Base-by-base conservation (phyloP, 176 grass and related monocot species). In the Eleusine indica region DNA sequence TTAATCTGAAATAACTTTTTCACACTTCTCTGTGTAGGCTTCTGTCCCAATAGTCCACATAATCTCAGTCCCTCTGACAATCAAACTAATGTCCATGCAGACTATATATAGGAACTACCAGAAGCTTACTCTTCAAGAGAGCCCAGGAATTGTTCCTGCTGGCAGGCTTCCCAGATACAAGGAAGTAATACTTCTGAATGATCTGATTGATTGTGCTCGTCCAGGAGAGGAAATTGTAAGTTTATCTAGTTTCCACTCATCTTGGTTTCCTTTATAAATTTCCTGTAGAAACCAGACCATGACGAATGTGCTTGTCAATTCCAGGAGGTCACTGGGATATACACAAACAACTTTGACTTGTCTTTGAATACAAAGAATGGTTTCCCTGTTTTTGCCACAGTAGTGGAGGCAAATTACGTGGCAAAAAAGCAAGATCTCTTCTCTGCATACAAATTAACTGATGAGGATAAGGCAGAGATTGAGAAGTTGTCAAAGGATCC, bases 141-240 rank as follows among this genome's bases (percentile, higher is more conserved):
- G 96, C 78, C 93, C 93, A 75, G 93, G 96, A 86, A 99, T 95
- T 90, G 93, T 99, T 42, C 96, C 96, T 85, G 89, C 93, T 94
- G 93, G 96, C 35, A 90, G 96, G 77, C 91, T 96, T 80, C 96
- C 96, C n/a, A 99, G 96, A 90, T 92, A 96, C 86, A 99, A 99
- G 84, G 96, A 99, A 96, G 96, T 99, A 14, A 99, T 99, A 87
- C 93, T 99, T 83, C 43, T 96, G 80, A 99, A 99, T 86, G 93
- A 99, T 83, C 78, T 99, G 32, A 99, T 99, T 11, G 96, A 99
- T 30, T 96, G 93, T 86, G 96, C 93, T 75, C 89, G 93, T n/a
- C 96, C 93, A 56, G 96, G 96, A 86, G 96, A 99, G 84, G 96
- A 99, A 85, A 99, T 99, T 90, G 96, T 99, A 96, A 95, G 39